These are phyloP conservation scores for Mycotypha africana DNA, from an alignment of 371 early-diverging fungal species.

Conservation along the genomic window DNA sequence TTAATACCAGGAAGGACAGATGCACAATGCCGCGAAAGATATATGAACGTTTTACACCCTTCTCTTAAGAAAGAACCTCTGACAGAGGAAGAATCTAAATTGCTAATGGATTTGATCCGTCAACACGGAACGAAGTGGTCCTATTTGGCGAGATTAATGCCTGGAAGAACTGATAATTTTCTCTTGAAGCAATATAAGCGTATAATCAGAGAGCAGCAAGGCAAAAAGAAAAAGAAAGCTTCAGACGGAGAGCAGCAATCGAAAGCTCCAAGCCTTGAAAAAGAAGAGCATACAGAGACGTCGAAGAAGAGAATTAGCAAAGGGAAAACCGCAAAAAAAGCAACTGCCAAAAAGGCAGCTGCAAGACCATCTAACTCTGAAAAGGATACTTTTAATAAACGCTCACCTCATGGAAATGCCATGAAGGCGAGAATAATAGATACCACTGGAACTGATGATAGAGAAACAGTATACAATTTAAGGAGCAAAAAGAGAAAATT, in stretches of 20 bases:
- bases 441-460: too few relatives aligned
- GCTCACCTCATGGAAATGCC: too few relatives aligned
- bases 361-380: too few relatives aligned
- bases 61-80: slow-evolving; percentile 49
- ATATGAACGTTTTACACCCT: slow-evolving; percentile 67
- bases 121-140: slow-evolving; percentile 32
- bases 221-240: background rate
- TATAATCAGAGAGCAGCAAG: background rate
- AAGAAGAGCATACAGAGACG: slow-evolving; percentile 1
- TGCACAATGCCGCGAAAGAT: slow-evolving; percentile 87
- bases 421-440: too few relatives aligned
- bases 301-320: background rate
- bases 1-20: slow-evolving; percentile 77
- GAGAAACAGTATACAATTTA: too few relatives aligned
- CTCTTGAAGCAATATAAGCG: slow-evolving; percentile 13
- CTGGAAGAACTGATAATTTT: slow-evolving; percentile 35
- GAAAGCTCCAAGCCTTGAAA: too few relatives aligned
- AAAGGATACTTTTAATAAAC: too few relatives aligned
- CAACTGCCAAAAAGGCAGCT: too few relatives aligned
- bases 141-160: slow-evolving; percentile 15
- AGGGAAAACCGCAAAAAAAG: background rate
- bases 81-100: slow-evolving; percentile 35
- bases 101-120: slow-evolving; percentile 9
- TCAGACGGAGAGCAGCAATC: background rate
- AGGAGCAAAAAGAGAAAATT: too few relatives aligned